Evolutionary conservation across 1,139 yeast genomes (phyloP), one percentile per base, ranked within the genome.

Genomic region (Pichia kudriavzevii): DNA sequence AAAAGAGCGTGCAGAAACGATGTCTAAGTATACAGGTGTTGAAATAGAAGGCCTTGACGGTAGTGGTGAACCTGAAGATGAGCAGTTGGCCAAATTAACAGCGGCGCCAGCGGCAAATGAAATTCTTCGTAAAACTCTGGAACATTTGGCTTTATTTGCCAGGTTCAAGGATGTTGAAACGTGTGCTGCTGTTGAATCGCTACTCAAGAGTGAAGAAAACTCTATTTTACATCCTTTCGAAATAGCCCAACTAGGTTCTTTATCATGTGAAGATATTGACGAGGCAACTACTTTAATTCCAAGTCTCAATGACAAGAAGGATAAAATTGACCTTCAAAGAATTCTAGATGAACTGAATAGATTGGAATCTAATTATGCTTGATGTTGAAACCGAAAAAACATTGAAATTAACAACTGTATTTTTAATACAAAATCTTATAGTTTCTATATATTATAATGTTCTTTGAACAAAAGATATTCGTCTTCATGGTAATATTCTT

Each of bases 221-320:
- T 65, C 68, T 4, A 78, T 78, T 24, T 64, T 91, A 51, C 98
- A 91, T 63, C 97, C 98, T 2, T 93, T 91, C 58, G 99, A 91
- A 61, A 68, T 85, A 37, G 95, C 98, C 0, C 98, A 91, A 60
- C 67, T 91, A 43, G 95, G 97, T 1, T 84, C 94, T 3, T 67
- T 91, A 45, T 85, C 93, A 28, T 88, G 96, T 60, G 98, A 91
- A 55, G 97, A 91, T 48, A 88, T 95, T 6, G 98, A 91, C 54
- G 99, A 91, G 64, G 97, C 97, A 22, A 84, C 87, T 60, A 84
- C 95, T 19, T 67, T 91, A 53, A 80, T 91, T 43, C 96, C 99
- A 31, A 81, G 94, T 59, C 67, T 91, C 53, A 69, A 75, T 14
- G 52, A 49, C 15, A 88, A 88, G 58, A 87, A 84, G 32, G 72